phyloP scores from a whole-genome alignment of 805 yeast species.

The Cyberlindnera nakhonratchasimensis region DNA sequence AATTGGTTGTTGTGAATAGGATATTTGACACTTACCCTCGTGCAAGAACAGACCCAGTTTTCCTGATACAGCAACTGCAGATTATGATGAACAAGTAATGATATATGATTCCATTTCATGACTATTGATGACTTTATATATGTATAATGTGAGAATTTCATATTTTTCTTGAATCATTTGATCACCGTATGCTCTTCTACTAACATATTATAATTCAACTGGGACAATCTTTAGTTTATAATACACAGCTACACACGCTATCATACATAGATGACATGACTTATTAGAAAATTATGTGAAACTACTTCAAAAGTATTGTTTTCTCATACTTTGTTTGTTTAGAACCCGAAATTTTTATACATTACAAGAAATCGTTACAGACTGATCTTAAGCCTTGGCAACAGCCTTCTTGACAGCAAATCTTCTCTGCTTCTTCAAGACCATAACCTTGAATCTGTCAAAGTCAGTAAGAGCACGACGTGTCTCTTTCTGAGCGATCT shows the following conservation, averaged over 20 bases:
- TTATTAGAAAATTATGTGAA: no score
- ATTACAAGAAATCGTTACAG: constrained; percentile 13
- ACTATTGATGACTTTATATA: not conserved
- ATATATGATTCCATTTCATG: not conserved
- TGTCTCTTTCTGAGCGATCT: constrained; percentile 91
- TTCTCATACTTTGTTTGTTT: constrained; percentile 3
- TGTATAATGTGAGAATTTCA: not conserved
- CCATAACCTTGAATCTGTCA: constrained; percentile 99
- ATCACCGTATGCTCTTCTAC: no score
- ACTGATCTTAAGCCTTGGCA: constrained; percentile 76
- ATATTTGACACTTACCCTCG: constrained; percentile 25
- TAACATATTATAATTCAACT: no score
- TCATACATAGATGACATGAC: no score
- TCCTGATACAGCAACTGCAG: constrained; percentile 23
- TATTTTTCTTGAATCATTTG: not conserved
- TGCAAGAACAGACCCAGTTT: constrained; percentile 19
- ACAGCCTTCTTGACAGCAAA: constrained; percentile 92
- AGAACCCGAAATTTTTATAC: constrained; percentile 14
- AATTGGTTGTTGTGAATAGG: constrained; percentile 20
- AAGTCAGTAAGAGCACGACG: constrained; percentile 93
- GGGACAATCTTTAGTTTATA: no score
- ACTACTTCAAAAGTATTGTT: not conserved
- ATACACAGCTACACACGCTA: no score
- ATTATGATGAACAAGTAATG: constrained; percentile 6
- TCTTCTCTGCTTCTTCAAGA: constrained; percentile 96